Percentiles rank a stretch among this genome's conserved stretches.
These are phyloP conservation scores for Xylariales sp. DNA, from an alignment of 2,329 filamentous ascomycete species.

Conservation along the genomic window DNA sequence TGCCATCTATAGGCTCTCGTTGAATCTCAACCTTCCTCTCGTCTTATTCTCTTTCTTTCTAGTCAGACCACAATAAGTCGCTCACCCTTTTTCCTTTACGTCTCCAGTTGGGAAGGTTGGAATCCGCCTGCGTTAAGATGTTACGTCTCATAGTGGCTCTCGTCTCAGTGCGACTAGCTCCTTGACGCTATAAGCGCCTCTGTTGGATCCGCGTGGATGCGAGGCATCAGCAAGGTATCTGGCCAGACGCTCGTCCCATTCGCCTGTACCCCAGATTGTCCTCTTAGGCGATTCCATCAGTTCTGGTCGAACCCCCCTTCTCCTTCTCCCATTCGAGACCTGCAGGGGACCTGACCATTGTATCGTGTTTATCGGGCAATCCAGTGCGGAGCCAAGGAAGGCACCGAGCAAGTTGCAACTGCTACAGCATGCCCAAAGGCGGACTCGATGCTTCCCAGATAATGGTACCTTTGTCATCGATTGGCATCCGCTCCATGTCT, in stretches of 20 bases:
- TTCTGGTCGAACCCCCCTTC: too few species aligned
- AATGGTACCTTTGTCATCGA: too few species aligned
- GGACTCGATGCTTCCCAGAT: too few species aligned
- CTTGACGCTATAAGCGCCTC: constrained; percentile 9
- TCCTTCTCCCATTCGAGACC: constrained; percentile 1
- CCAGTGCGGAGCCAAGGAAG: too few species aligned
- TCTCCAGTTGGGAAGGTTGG: background rate
- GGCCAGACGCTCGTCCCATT: constrained; percentile 7
- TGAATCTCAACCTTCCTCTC: constrained; percentile 3
- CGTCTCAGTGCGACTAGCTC: constrained; percentile 3
- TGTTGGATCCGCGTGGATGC: constrained; percentile 1
- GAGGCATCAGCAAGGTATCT: background rate
- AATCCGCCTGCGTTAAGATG: background rate
- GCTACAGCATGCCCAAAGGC: too few species aligned
- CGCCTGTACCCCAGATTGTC: constrained; percentile 6
- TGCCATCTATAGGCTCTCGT: constrained; percentile 10
- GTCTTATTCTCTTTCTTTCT: constrained; percentile 1
- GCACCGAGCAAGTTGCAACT: too few species aligned
- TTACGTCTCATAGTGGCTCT: too few species aligned
- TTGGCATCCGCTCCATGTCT: too few species aligned
- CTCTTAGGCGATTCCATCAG: background rate
- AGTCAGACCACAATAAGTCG: constrained; percentile 5
- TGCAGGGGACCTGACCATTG: background rate
- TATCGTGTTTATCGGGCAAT: too few species aligned
- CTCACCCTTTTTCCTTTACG: constrained; percentile 2